phyloP scores from a whole-genome alignment of 257 asterid genomes.

The Penstemon davidsonii region DNA sequence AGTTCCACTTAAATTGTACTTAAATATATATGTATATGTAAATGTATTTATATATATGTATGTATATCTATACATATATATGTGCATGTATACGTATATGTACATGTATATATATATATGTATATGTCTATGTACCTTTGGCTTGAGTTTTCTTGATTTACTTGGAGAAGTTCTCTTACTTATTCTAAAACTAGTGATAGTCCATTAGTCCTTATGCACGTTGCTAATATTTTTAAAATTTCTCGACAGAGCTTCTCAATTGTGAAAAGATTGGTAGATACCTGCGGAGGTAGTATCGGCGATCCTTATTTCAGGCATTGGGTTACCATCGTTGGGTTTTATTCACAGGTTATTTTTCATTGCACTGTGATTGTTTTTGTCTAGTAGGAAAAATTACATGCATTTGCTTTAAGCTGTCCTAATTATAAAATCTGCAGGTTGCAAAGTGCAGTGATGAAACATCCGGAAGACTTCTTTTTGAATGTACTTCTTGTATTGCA shows the following conservation, averaged over 20 bases:
- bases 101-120: not conserved
- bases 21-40: not conserved
- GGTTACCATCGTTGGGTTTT: constrained; percentile 65
- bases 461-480: constrained; percentile 75
- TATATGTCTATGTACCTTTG: not conserved
- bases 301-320: constrained; percentile 71
- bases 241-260: constrained; percentile 74
- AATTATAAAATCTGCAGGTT: constrained; percentile 52
- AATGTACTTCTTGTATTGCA: constrained; percentile 81
- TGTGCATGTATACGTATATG: too few relatives aligned
- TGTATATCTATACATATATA: too few relatives aligned
- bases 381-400: constrained; percentile 21
- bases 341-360: constrained; percentile 68
- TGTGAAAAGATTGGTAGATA: constrained; percentile 67
- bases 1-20: constrained; percentile 4
- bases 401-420: constrained; percentile 28
- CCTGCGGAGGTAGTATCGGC: constrained; percentile 51
- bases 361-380: constrained; percentile 15
- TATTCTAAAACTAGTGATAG: constrained; percentile 14
- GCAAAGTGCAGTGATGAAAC: constrained; percentile 58
- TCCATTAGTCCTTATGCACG: constrained; percentile 26
- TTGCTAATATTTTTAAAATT: constrained; percentile 24
- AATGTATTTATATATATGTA: too few relatives aligned
- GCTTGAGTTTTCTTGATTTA: constrained; percentile 17
- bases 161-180: constrained; percentile 24